A percentile compares a stretch with the other conserved stretches of the same genome.
Evolutionary conservation across 495 filamentous ascomycete species (phyloP).

Genomic region (Bryoglossum gracile): DNA sequence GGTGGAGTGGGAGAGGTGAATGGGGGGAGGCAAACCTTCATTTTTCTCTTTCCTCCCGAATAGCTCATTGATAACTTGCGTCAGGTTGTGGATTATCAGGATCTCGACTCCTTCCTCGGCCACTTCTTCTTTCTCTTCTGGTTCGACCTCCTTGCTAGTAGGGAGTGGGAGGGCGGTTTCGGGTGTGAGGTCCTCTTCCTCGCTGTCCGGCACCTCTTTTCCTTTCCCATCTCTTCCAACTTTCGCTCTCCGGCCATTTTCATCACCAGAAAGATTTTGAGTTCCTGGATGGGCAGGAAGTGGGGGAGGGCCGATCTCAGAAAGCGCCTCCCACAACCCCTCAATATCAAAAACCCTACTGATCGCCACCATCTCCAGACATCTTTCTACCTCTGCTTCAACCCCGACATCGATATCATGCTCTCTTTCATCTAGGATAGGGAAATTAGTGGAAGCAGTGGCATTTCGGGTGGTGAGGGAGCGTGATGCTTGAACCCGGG

Average conservation of each 20-base stretch:
- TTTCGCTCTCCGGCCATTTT: too few species aligned
- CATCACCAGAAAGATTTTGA: too few species aligned
- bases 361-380: constrained; percentile 45
- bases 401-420: background rate
- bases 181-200: background rate
- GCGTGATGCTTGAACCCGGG: constrained; percentile 6
- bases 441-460: constrained; percentile 2
- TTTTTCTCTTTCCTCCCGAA: constrained; percentile 16
- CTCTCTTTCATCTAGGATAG: background rate
- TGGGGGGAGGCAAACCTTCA: constrained; percentile 16
- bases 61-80: constrained; percentile 15
- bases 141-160: background rate
- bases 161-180: background rate
- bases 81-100: constrained; percentile 19
- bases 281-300: too few species aligned
- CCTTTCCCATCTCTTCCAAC: background rate
- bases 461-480: background rate
- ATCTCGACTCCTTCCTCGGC: constrained; percentile 12
- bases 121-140: background rate
- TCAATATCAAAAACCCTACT: constrained; percentile 53
- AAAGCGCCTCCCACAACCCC: constrained; percentile 48
- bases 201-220: constrained; percentile 2
- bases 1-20: background rate
- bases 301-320: constrained; percentile 13
- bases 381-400: constrained; percentile 20